Evolutionary conservation across 208 protist species (phyloP).

Genomic region (Trypanosoma grayi): DNA sequence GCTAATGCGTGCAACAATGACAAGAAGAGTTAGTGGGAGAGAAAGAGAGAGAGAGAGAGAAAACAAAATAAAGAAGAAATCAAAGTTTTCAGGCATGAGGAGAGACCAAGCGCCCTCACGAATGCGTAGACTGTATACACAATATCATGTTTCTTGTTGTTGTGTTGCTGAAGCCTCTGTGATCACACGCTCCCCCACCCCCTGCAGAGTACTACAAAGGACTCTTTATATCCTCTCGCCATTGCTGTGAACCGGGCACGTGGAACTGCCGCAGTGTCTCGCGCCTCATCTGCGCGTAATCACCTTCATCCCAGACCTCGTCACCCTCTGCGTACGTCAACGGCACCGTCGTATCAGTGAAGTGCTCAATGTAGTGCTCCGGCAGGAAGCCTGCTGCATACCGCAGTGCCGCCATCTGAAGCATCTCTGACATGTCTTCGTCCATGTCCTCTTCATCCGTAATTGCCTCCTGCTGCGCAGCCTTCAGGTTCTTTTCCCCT

Average conservation of each 20-base stretch:
- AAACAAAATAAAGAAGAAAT: not conserved
- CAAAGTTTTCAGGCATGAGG: too few relatives aligned
- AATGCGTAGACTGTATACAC: too few relatives aligned
- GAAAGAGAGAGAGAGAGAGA: not conserved
- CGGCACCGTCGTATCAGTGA: slow-evolving; percentile 43
- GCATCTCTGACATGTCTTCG: slow-evolving; percentile 2
- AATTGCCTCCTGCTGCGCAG: too few relatives aligned
- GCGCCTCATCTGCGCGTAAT: slow-evolving; percentile 41
- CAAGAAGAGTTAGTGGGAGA: not conserved
- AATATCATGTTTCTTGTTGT: not conserved
- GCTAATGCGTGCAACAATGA: not conserved
- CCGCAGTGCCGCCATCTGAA: slow-evolving; percentile 26
- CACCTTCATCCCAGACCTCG: slow-evolving; percentile 87
- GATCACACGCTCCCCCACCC: not conserved
- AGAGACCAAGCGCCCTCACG: too few relatives aligned
- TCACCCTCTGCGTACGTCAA: slow-evolving; percentile 86
- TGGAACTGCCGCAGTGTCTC: slow-evolving; percentile 5
- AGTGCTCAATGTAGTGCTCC: slow-evolving; percentile 62
- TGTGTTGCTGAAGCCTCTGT: too few relatives aligned
- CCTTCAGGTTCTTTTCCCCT: too few relatives aligned
- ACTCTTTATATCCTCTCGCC: slow-evolving; percentile 31
- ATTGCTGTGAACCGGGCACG: slow-evolving; percentile 20
- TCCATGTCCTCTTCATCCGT: slow-evolving; percentile 14
- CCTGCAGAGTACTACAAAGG: slow-evolving; percentile 23
- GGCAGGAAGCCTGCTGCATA: slow-evolving; percentile 53